Evolutionary conservation across 352 stramenopile genomes (phyloP), one percentile per base, ranked within the genome.

Genomic region (Globisporangium iwayamae): DNA sequence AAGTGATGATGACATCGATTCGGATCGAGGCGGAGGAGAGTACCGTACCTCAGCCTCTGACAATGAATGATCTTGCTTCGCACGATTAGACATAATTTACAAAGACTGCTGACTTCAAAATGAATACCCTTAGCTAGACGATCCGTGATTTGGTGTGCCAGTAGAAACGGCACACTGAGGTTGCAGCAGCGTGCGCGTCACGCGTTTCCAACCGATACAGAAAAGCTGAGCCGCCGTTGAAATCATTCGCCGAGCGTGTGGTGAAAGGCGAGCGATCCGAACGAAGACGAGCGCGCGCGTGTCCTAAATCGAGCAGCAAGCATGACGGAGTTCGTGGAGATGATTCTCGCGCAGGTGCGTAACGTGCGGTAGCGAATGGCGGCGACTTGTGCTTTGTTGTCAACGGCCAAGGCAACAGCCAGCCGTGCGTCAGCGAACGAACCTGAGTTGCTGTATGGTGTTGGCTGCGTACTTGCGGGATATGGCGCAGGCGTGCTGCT

Each of bases 241-340:
- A 57, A 28, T 43, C 51, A 57, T 41, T 57, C 51, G 32, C 25
- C 25, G 25, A 28, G 20, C 11, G 25, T 20, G 50, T 36, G 50
- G 16, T 3, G 25, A n/a, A 7, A 56, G 36, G 36, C 57, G 36
- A 32, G 30, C 38, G 30, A 47, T n/a, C 30, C 14, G 54, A 5
- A 36, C 54, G 54, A 48, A 34, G 50, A 43, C 38, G 14, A 47
- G 53, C 41, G 30, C 20, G 11, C 28, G n/a, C 7, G 4, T 16
- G 20, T 41, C 55, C 41, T 28, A 28, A 28, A 28, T 28, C 25
- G 25, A 41, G 63, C 13, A 48, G 62, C 58, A 10, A 22, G 18
- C 57, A 93, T 93, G 85, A 72, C 83, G 52, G 83, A 93, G 70
- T 89, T 93, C 55, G 79, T 91, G 32, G 85, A 93, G 71, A 86